Evolutionary conservation across 2,329 filamentous ascomycete genomes (phyloP), one percentile per base, ranked within the genome.

Genomic region (Emericellopsis cladophorae): DNA sequence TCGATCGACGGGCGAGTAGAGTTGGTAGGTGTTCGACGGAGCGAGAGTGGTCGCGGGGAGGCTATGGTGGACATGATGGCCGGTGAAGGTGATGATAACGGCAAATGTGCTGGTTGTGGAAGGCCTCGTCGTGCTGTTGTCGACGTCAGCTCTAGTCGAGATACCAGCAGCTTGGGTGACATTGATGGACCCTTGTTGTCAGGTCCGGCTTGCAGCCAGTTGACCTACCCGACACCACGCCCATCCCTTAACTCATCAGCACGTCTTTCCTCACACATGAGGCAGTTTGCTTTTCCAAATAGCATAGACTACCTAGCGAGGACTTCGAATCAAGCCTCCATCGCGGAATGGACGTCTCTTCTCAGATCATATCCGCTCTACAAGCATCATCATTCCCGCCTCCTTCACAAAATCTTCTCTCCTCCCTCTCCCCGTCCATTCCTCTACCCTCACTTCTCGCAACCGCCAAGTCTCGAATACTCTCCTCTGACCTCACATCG

Each of bases 1-100:
- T 89, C 83, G 58, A 84, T 68, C 31, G 84, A 89, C 5, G 83
- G 80, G 11, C 86, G 83, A 31, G 75, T 72, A 29, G 87, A 92
- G 32, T 81, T 84, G 7, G 81, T 81, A 1, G 85, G 83, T 4
- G 81, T 65, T 53, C 79, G 66, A 62, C 75, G 57, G 69, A 79
- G 34, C 64, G 81, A 52, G 34, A 69, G 64, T 33, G 81, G 76
- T 44, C 77, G 72, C 21, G 76, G 76, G 9, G 73, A 70, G 33
- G 77, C 75, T 46, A 81, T 81, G 34, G 76, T 79, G 8, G 77
- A 79, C 77, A 81, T 81, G 47, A 46, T 52, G 40, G 24, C 22
- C 9, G 52, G 53, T 44, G 45, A 50, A 33, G 32, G 21, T 32
- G 18, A 21, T 40, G 31, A 21, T 40, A 18, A 21, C 45, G 24